phyloP scores from a whole-genome alignment of 2,329 filamentous ascomycete genomes.

The Monosporascus ibericus region DNA sequence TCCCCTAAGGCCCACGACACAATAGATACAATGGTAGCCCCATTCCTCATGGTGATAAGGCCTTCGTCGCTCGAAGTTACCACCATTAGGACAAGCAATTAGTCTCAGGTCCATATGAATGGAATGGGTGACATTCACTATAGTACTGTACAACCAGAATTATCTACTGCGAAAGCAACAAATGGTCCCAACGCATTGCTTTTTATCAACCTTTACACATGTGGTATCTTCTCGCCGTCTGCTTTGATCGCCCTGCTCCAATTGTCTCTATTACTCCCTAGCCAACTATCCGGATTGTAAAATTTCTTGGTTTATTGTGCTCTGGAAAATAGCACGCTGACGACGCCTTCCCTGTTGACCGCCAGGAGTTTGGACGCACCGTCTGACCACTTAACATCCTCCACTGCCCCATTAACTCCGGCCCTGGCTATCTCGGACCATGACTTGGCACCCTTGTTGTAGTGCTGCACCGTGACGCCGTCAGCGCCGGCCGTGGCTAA shows the following conservation, averaged over 20 bases:
- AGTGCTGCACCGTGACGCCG: constrained; percentile 83
- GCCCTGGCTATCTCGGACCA: constrained; percentile 84
- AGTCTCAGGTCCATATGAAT: too few relatives aligned
- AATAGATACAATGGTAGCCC: too few relatives aligned
- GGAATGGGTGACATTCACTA: not conserved
- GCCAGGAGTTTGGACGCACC: constrained; percentile 69
- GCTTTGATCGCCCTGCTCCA: not conserved
- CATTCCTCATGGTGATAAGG: too few relatives aligned
- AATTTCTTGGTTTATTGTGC: constrained; percentile 28
- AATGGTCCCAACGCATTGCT: not conserved
- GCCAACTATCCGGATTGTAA: not conserved
- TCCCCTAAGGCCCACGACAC: too few relatives aligned
- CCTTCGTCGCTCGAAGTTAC: too few relatives aligned
- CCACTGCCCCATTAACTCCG: constrained; percentile 55
- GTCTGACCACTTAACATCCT: constrained; percentile 71
- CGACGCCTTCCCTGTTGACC: constrained; percentile 66
- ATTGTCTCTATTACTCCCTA: not conserved
- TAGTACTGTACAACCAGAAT: not conserved
- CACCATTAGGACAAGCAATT: too few relatives aligned
- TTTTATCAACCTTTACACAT: not conserved
- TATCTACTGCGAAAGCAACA: not conserved
- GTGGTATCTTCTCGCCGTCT: not conserved
- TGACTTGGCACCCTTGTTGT: constrained; percentile 75
- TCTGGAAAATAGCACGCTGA: constrained; percentile 59
- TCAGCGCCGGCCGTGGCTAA: constrained; percentile 74